phyloP scores from a whole-genome alignment of 1,284 basidiomycete genomes.

The Irpex rosettiformis region DNA sequence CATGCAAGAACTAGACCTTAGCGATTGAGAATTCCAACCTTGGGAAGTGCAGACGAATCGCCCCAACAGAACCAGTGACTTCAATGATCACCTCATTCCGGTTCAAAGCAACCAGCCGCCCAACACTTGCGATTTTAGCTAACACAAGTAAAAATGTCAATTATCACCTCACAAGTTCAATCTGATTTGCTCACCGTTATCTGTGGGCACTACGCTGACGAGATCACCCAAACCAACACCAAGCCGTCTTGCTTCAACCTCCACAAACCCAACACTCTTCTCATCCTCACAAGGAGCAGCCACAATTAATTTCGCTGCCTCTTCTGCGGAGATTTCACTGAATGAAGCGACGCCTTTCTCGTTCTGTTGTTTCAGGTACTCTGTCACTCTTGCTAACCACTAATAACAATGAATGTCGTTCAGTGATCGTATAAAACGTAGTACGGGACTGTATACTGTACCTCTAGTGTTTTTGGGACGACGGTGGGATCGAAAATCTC shows the following conservation, averaged over 20 bases:
- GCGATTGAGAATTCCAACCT: background rate
- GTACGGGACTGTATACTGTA: no score
- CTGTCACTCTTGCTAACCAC: background rate
- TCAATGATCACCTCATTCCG: background rate
- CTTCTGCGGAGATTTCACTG: background rate
- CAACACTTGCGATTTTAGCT: background rate
- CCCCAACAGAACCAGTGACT: background rate
- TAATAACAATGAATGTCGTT: background rate
- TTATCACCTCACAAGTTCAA: no score
- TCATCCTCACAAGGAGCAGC: background rate
- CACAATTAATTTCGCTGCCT: background rate
- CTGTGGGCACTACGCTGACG: background rate
- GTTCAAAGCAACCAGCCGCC: background rate
- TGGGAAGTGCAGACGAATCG: background rate
- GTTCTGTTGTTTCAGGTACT: background rate
- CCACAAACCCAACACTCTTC: background rate
- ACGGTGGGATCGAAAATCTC: background rate
- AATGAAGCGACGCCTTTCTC: background rate
- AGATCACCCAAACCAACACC: background rate
- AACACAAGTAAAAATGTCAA: no score
- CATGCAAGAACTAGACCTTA: background rate
- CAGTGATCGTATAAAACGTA: background rate
- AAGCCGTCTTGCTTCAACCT: background rate
- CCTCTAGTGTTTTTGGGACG: background rate
- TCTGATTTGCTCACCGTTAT: background rate